Evolutionary conservation across 2,329 filamentous ascomycete species (phyloP), one percentile per base, ranked within the genome.

Genomic region (Aspergillus pseudotamarii): DNA sequence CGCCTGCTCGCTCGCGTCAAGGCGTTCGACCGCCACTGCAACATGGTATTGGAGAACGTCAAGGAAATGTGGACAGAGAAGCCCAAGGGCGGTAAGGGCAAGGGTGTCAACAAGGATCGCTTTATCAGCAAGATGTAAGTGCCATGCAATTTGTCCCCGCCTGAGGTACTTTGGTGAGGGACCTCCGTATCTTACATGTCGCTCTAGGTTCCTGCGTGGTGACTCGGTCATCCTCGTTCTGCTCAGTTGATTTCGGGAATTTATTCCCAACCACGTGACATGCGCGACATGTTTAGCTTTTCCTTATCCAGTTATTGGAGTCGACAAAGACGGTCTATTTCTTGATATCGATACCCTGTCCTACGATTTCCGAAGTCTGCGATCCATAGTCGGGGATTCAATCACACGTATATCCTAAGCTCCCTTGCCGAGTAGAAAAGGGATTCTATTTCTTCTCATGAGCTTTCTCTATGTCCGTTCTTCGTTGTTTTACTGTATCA

Each of bases 11-110:
- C 94, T 58, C 91, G 95, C 68, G 94, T 99, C 75, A 99, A 99
- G 85, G 95, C 95, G 8, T 99, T 99, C 78, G 95, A 99, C 81
- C 87, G 95, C 65, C 95, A 99, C 82, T 98, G 94, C 87, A 99
- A 99, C 83, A 98, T 99, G 95, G 92, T 97, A 4, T 84, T 97
- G 55, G 93, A 97, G 84, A 97, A 97, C 71, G 93, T 96, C 50
- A 96, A 96, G 85, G 95, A 99, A 83, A 98, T 99, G 94, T 99
- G 95, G 95, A 97, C 94, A 11, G 95, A 99, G 83, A 95, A 91
- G 61, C 93, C 94, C 56, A 85, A 92, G 74, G 89, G 91, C 26
- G 90, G 89, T 69, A 94, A 94, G 69, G 95, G 94, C 84, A 94
- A 93, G 82, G 94, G 94, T 61, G 92, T 98, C 66, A 99, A 99